Evolutionary conservation across 1,139 yeast species (phyloP).

Genomic region (Nematodospora anomalae): DNA sequence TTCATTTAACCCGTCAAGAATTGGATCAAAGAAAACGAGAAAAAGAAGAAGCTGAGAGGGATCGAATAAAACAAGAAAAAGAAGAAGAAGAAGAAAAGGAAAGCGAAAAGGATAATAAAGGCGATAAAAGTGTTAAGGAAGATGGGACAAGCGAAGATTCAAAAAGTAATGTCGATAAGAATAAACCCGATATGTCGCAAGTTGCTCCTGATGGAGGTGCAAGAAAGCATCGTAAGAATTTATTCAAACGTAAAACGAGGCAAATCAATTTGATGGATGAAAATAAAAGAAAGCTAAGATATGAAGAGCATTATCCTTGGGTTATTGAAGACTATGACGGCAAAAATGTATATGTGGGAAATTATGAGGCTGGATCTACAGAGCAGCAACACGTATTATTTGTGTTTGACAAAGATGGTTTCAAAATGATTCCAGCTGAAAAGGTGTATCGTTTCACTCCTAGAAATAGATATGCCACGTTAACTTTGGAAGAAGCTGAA

Average conservation of each 20-base stretch:
- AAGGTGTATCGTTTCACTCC: slow-evolving; percentile 93
- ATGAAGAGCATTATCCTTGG: slow-evolving; percentile 98
- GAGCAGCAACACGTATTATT: slow-evolving; percentile 79
- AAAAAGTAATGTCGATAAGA: slow-evolving; percentile 13
- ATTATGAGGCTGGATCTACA: slow-evolving; percentile 90
- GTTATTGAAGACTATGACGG: slow-evolving; percentile 96
- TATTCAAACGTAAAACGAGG: slow-evolving; percentile 77
- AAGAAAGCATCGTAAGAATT: slow-evolving; percentile 60
- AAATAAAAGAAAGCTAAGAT: slow-evolving; percentile 75
- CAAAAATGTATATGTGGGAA: slow-evolving; percentile 90
- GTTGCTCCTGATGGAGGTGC: slow-evolving; percentile 97
- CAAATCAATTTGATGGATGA: slow-evolving; percentile 82
- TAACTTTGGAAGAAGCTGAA: slow-evolving; percentile 95
- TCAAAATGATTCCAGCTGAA: slow-evolving; percentile 92
- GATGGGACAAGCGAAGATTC: slow-evolving; percentile 23
- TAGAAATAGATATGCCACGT: slow-evolving; percentile 87
- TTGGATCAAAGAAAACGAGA: slow-evolving; percentile 59
- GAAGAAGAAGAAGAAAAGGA: slow-evolving; percentile 14
- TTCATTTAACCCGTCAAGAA: slow-evolving; percentile 69
- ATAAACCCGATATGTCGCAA: slow-evolving; percentile 52
- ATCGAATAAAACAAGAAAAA: slow-evolving; percentile 15
- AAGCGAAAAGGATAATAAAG: slow-evolving; percentile 22
- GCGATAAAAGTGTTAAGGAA: slow-evolving; percentile 21
- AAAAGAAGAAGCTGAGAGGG: slow-evolving; percentile 37
- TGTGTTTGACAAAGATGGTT: slow-evolving; percentile 84